A percentile compares a stretch with the other conserved stretches of the same genome.
phyloP scores from a whole-genome alignment of 2,329 filamentous ascomycete species.

The Botrytis deweyae region DNA sequence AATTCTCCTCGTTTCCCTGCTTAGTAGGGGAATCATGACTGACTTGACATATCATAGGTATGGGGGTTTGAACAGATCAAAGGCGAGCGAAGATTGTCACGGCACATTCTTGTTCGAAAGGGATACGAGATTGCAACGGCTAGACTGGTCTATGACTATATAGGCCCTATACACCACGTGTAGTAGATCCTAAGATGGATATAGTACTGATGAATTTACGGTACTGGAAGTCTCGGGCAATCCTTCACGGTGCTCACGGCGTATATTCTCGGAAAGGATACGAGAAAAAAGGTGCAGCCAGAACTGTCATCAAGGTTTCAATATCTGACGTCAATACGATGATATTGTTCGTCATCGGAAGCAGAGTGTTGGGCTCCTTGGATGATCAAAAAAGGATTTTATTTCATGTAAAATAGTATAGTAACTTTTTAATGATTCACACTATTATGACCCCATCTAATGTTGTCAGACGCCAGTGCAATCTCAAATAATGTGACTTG shows the following conservation, averaged over 20 bases:
- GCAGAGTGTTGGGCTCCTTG: background rate
- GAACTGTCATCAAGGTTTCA: background rate
- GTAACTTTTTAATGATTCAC: background rate
- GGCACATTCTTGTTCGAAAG: background rate
- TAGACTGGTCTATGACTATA: slow-evolving; percentile 2
- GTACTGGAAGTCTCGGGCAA: background rate
- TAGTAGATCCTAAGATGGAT: background rate
- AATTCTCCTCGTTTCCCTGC: background rate
- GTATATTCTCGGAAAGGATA: background rate
- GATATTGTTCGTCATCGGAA: background rate
- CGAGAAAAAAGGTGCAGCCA: background rate
- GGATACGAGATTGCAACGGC: slow-evolving; percentile 7
- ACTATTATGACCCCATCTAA: background rate
- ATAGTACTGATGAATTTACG: background rate
- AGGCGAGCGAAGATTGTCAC: background rate
- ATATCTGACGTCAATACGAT: background rate
- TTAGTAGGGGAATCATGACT: background rate
- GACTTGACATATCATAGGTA: background rate
- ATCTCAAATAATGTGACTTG: background rate
- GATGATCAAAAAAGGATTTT: background rate
- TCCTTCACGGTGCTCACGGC: background rate
- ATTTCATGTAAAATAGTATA: background rate
- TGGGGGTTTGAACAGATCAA: slow-evolving; percentile 1
- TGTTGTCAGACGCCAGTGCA: background rate
- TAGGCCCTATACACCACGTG: background rate